These are phyloP conservation scores for Postia placenta DNA, from an alignment of 768 basidiomycete species.

Conservation along the genomic window DNA sequence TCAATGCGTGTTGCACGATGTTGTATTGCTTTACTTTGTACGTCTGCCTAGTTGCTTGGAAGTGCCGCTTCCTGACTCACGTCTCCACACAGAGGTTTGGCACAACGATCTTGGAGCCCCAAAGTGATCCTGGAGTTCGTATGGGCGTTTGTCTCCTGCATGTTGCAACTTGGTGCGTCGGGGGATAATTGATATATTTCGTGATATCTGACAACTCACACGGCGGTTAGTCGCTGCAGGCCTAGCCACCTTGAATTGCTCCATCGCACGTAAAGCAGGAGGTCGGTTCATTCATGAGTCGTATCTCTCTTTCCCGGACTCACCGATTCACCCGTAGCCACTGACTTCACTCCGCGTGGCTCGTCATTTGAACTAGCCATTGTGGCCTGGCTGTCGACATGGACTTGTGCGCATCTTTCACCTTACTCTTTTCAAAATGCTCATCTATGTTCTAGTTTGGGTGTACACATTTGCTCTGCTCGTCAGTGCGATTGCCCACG, in stretches of 20 bases:
- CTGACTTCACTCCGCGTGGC: slow-evolving; percentile 18
- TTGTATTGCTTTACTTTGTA: slow-evolving; percentile 22
- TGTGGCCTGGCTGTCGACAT: slow-evolving; percentile 26
- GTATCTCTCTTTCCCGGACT: neutral
- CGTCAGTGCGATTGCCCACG: slow-evolving; percentile 41
- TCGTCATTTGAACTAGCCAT: slow-evolving; percentile 23
- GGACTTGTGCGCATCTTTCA: slow-evolving; percentile 18
- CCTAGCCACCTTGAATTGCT: slow-evolving; percentile 38
- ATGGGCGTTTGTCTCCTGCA: slow-evolving; percentile 46
- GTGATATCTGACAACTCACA: neutral
- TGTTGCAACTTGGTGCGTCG: slow-evolving; percentile 48
- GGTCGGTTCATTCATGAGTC: slow-evolving; percentile 23
- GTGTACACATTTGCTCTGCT: slow-evolving; percentile 52
- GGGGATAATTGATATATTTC: neutral
- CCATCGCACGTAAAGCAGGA: slow-evolving; percentile 29
- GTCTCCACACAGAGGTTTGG: neutral
- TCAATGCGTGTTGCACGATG: slow-evolving; percentile 37
- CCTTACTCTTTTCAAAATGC: neutral
- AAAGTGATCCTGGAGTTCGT: slow-evolving; percentile 45
- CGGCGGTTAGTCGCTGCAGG: slow-evolving; percentile 40
- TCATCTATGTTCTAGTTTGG: slow-evolving; percentile 29
- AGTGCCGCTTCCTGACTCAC: neutral
- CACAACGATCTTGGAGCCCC: slow-evolving; percentile 31
- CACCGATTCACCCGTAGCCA: neutral
- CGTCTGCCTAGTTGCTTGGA: too few relatives aligned